Conservation (phyloP, 2,329 filamentous ascomycete genomes). For the Apiospora koreana region DNA sequence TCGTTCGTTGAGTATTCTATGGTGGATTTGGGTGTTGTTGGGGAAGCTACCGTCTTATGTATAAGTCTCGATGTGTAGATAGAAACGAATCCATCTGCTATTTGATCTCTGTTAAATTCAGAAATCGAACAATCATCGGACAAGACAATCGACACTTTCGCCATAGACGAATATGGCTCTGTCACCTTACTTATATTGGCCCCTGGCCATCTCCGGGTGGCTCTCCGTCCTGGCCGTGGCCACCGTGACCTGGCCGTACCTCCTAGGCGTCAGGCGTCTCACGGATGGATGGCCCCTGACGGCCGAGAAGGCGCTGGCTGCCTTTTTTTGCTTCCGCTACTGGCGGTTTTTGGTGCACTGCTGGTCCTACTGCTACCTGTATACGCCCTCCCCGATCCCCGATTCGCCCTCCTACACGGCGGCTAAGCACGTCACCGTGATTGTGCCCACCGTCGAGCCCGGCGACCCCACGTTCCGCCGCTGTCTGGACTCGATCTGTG, state of each 20-base stretch:
- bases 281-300: background rate
- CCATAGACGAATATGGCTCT: background rate
- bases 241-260: background rate
- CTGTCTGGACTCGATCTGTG: constrained; percentile 41
- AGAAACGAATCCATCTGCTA: background rate
- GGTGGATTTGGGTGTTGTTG: background rate
- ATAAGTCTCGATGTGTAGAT: background rate
- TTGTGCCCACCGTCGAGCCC: constrained; percentile 54
- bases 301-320: background rate
- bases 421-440: constrained; percentile 46
- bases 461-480: constrained; percentile 39
- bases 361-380: constrained; percentile 25
- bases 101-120: background rate
- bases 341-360: constrained; percentile 43
- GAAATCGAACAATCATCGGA: background rate
- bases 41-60: background rate
- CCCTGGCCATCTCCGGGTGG: background rate
- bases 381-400: constrained; percentile 24
- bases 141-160: background rate
- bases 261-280: background rate
- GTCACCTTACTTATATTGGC: background rate
- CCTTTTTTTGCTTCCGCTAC: constrained; percentile 47
- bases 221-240: background rate
- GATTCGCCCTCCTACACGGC: constrained; percentile 25
- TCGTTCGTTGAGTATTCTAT: background rate